Conservation (phyloP, 78 protist species). For the Dictyostelium capitatum region DNA sequence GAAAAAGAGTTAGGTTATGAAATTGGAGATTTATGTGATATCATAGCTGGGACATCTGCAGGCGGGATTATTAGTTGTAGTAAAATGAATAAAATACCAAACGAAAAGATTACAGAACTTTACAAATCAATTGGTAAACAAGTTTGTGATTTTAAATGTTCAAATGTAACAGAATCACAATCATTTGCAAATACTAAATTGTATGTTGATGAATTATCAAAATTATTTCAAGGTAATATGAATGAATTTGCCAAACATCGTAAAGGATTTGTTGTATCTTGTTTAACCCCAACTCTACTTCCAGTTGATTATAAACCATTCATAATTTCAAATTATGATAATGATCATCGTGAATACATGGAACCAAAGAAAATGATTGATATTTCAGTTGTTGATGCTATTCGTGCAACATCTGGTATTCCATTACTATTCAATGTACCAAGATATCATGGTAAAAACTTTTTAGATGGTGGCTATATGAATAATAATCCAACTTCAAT, state of each 20-base stretch:
- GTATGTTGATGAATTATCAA: background rate
- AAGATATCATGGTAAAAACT: background rate
- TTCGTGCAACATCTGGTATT: slow-evolving; percentile 30
- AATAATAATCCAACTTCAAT: slow-evolving; percentile 25
- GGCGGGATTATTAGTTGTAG: slow-evolving; percentile 20
- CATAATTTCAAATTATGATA: slow-evolving; percentile 29
- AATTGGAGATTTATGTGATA: background rate
- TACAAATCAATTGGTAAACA: slow-evolving; percentile 17
- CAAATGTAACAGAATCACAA: slow-evolving; percentile 16
- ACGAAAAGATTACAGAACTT: background rate
- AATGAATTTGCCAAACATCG: background rate
- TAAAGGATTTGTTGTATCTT: slow-evolving; percentile 16
- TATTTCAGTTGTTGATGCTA: background rate
- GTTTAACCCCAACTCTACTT: background rate
- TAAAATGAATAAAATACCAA: background rate
- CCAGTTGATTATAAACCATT: slow-evolving; percentile 12
- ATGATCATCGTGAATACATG: background rate
- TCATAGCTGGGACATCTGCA: slow-evolving; percentile 23
- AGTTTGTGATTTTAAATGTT: slow-evolving; percentile 10
- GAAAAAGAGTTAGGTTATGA: slow-evolving; percentile 20
- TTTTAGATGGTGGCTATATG: slow-evolving; percentile 28
- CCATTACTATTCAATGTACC: slow-evolving; percentile 20
- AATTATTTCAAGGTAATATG: background rate
- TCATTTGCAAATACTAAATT: slow-evolving; percentile 24
- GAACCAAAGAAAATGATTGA: background rate